These are phyloP conservation scores for Hypoxylon subgilvum DNA, from an alignment of 495 filamentous ascomycete species.

Conservation along the genomic window DNA sequence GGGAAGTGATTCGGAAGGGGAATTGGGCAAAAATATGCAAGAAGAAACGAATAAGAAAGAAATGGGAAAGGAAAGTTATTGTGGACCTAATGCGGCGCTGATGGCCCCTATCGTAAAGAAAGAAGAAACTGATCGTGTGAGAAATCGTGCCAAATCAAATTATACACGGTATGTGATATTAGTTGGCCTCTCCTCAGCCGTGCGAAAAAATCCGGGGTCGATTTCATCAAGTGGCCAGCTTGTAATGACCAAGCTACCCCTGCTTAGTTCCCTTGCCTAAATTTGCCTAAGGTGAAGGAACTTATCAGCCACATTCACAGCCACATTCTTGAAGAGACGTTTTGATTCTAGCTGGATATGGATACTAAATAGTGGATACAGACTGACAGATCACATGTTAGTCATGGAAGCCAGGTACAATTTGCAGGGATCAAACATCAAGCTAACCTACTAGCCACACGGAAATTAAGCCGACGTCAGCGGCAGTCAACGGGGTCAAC, in stretches of 20 bases:
- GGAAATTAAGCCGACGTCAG: slow-evolving; percentile 26
- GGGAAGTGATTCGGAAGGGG: not conserved
- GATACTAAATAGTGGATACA: not conserved
- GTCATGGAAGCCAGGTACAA: no score
- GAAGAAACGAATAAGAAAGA: slow-evolving; percentile 19
- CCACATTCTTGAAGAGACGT: not conserved
- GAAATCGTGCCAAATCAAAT: not conserved
- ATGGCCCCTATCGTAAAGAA: slow-evolving; percentile 12
- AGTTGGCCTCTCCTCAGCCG: slow-evolving; percentile 45
- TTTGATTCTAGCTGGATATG: not conserved
- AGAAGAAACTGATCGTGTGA: slow-evolving; percentile 30
- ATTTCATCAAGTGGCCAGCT: slow-evolving; percentile 34
- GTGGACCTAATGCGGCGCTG: slow-evolving; percentile 23
- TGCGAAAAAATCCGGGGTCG: slow-evolving; percentile 38
- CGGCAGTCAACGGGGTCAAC: slow-evolving; percentile 2
- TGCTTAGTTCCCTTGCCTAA: slow-evolving; percentile 18
- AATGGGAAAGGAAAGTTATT: slow-evolving; percentile 23
- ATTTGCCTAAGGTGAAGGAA: not conserved
- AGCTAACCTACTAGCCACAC: not conserved
- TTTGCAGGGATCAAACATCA: not conserved
- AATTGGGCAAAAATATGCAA: slow-evolving; percentile 19
- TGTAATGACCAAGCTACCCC: slow-evolving; percentile 39
- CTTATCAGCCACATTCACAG: slow-evolving; percentile 8
- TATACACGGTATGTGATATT: slow-evolving; percentile 21
- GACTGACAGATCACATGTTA: no score